phyloP scores from a whole-genome alignment of 345 rosid genomes.

The Lepidium africanum region DNA sequence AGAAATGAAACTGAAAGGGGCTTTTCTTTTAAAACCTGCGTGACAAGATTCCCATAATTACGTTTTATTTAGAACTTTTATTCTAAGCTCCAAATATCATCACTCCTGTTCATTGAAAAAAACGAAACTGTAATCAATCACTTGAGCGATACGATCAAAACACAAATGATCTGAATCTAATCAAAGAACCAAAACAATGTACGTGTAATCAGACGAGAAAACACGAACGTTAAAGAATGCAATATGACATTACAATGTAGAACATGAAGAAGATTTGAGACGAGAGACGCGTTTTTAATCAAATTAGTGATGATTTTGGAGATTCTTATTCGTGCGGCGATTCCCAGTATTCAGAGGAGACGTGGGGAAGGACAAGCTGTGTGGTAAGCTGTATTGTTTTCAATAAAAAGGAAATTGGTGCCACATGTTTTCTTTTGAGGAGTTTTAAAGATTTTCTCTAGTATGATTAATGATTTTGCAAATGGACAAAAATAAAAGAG shows the following conservation, averaged over 20 bases:
- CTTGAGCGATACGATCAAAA: not conserved
- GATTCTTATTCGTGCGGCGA: slow-evolving; percentile 4
- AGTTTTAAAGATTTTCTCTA: not conserved
- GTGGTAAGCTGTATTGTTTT: not conserved
- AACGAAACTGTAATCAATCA: not conserved
- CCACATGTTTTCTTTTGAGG: not conserved
- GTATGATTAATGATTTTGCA: slow-evolving; percentile 4
- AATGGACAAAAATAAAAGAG: not conserved
- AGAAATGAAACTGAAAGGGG: not conserved
- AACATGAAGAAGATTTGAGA: not conserved
- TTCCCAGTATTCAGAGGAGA: not conserved
- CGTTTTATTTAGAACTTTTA: not conserved
- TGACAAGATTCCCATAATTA: slow-evolving; percentile 23
- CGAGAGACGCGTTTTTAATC: not conserved
- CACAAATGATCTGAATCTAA: slow-evolving; percentile 3
- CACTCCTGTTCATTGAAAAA: not conserved
- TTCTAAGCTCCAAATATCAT: slow-evolving; percentile 11
- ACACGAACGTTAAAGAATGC: not conserved
- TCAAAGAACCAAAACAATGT: not conserved
- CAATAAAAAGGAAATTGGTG: not conserved
- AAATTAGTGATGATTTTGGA: not conserved
- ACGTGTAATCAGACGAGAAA: slow-evolving; percentile 8
- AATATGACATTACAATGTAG: slow-evolving; percentile 11
- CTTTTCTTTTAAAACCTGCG: slow-evolving; percentile 16
- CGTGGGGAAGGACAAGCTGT: slow-evolving; percentile 1